Conservation (phyloP, 331 rosid species). For the Acacia pycnantha region DNA sequence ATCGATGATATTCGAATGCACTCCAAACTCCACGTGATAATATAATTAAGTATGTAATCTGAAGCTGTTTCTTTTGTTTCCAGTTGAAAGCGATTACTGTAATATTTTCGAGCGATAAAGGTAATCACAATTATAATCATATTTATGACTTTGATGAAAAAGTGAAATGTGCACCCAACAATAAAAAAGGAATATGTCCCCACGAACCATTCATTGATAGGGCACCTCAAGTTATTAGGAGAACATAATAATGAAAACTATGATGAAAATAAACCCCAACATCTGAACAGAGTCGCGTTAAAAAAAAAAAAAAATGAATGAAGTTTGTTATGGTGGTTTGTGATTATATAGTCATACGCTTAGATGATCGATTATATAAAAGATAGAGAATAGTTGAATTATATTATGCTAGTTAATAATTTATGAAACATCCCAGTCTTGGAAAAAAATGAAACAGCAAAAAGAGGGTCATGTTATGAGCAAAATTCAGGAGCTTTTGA, state of each 20-base stretch:
- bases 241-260: constrained; percentile 12
- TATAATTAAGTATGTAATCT: neutral
- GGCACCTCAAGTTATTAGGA: neutral
- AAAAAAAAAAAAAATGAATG: neutral
- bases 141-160: neutral
- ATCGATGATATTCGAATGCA: neutral
- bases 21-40: neutral
- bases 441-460: neutral
- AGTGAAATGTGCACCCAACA: neutral
- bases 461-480: neutral
- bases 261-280: neutral
- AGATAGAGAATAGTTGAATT: neutral
- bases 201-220: neutral
- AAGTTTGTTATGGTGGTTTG: neutral
- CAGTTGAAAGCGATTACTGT: neutral
- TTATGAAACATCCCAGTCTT: neutral
- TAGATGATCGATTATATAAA: neutral
- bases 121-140: neutral
- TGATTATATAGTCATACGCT: neutral
- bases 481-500: neutral
- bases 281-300: neutral
- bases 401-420: neutral
- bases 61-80: neutral
- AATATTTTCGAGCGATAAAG: neutral
- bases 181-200: neutral